phyloP scores from a whole-genome alignment of 352 stramenopile genomes.

The Phytophthora citricola region DNA sequence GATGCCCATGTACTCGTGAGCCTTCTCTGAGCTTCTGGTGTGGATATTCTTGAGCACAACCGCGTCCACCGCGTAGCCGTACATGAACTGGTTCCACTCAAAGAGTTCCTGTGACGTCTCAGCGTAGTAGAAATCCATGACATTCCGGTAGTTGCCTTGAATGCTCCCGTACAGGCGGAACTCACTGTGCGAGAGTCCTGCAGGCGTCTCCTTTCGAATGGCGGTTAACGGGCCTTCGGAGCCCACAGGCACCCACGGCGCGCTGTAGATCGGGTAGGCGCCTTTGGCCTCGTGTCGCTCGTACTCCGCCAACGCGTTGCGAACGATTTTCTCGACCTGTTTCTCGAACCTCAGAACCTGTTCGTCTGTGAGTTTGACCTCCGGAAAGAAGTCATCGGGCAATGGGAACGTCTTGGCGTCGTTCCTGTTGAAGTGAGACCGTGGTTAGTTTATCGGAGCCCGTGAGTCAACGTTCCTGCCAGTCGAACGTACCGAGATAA shows the following conservation, averaged over 20 bases:
- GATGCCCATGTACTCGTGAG: conserved; percentile 77
- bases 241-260: conserved; percentile 35
- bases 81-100: conserved; percentile 77
- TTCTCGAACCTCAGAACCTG: conserved; percentile 38
- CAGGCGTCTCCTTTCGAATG: conserved; percentile 37
- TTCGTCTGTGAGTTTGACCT: conserved; percentile 37
- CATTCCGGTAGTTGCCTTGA: conserved; percentile 59
- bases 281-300: conserved; percentile 45
- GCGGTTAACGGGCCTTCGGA: conserved; percentile 42
- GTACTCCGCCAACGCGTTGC: conserved; percentile 40
- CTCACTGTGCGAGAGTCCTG: conserved; percentile 25
- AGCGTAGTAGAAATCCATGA: conserved; percentile 78
- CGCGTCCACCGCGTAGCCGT: conserved; percentile 65
- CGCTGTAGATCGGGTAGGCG: conserved; percentile 35
- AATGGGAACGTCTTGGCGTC: conserved; percentile 48
- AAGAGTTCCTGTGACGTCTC: conserved; percentile 66
- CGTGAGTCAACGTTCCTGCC: conserved; percentile 10
- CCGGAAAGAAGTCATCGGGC: conserved; percentile 49
- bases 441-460: conserved; percentile 34
- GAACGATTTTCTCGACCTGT: conserved; percentile 41
- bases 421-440: conserved; percentile 24
- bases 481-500: conserved; percentile 37
- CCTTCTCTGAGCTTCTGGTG: conserved; percentile 39
- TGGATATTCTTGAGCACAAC: conserved; percentile 82
- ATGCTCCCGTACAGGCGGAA: conserved; percentile 70